These are phyloP conservation scores for Kernera saxatilis DNA, from an alignment of 345 rosid genomes.

Conservation along the genomic window DNA sequence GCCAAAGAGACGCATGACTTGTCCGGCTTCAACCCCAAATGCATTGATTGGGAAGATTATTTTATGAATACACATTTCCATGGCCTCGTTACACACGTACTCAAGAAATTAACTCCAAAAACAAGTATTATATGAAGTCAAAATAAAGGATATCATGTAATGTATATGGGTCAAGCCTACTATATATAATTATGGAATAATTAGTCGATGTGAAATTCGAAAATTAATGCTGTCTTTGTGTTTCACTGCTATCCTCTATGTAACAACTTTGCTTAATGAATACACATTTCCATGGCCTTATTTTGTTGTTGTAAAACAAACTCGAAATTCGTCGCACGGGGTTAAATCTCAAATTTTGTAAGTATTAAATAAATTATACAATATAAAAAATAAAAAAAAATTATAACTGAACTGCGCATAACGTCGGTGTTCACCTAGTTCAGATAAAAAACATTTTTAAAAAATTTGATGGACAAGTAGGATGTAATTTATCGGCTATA, in stretches of 20 bases:
- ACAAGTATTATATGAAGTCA: neutral
- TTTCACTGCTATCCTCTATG: neutral
- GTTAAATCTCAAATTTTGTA: too few species aligned
- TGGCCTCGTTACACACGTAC: slow-evolving; percentile 43
- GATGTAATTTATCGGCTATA: neutral
- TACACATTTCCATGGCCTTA: too few species aligned
- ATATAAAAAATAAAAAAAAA: too few species aligned
- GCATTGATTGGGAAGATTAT: slow-evolving; percentile 61
- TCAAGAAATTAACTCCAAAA: slow-evolving; percentile 28
- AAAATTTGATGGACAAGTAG: neutral
- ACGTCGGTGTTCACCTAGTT: too few species aligned
- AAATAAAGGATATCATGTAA: neutral
- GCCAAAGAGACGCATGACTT: slow-evolving; percentile 13
- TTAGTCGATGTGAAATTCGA: too few species aligned
- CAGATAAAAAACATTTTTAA: too few species aligned
- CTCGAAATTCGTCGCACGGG: too few species aligned
- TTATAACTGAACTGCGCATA: too few species aligned
- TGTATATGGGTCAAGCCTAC: neutral
- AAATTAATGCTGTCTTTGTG: neutral
- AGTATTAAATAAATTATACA: too few species aligned
- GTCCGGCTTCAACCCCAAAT: slow-evolving; percentile 40
- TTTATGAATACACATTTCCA: slow-evolving; percentile 47
- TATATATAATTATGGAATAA: too few species aligned
- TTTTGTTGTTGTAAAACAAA: too few species aligned
- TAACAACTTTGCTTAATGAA: too few species aligned